These are phyloP conservation scores for Coriolopsis trogii DNA, from an alignment of 1,284 basidiomycete species.

Conservation along the genomic window DNA sequence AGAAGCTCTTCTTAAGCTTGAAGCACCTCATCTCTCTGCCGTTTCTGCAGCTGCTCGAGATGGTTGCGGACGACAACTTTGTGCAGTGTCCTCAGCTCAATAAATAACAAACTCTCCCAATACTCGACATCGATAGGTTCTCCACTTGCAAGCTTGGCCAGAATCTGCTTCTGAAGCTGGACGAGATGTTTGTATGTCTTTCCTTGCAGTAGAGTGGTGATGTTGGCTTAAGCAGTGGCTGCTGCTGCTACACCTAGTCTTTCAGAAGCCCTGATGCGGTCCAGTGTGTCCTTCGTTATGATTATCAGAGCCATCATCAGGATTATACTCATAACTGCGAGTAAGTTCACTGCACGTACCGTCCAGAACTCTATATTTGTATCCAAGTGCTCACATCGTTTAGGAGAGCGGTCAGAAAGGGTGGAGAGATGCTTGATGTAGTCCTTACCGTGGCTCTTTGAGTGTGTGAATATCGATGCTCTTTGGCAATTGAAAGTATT, in stretches of 20 bases:
- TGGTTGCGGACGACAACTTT: conserved; percentile 96
- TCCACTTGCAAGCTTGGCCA: conserved; percentile 86
- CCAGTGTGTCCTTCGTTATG: conserved; percentile 92
- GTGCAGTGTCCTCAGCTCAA: conserved; percentile 90
- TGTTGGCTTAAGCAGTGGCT: conserved; percentile 81
- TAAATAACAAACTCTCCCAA: conserved; percentile 92
- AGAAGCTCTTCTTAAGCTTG: conserved; percentile 92
- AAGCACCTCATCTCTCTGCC: conserved; percentile 92
- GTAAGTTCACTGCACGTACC: conserved; percentile 49
- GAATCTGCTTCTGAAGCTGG: conserved; percentile 84
- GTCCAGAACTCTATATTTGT: conserved; percentile 97
- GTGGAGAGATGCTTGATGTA: no score
- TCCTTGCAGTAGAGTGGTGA: conserved; percentile 72
- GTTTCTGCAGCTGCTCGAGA: conserved; percentile 92
- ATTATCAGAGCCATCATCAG: conserved; percentile 87
- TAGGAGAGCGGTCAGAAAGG: no score
- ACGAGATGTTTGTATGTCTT: conserved; percentile 86
- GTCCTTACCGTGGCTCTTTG: no score
- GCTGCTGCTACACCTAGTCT: conserved; percentile 66
- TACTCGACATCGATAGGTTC: conserved; percentile 98
- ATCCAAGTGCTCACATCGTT: conserved; percentile 83
- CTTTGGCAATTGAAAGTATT: no score
- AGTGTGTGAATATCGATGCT: no score
- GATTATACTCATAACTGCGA: conserved; percentile 5
- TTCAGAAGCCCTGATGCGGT: conserved; percentile 65